phyloP scores from a whole-genome alignment of 2,329 filamentous ascomycete genomes.

The Botrytis deweyae region DNA sequence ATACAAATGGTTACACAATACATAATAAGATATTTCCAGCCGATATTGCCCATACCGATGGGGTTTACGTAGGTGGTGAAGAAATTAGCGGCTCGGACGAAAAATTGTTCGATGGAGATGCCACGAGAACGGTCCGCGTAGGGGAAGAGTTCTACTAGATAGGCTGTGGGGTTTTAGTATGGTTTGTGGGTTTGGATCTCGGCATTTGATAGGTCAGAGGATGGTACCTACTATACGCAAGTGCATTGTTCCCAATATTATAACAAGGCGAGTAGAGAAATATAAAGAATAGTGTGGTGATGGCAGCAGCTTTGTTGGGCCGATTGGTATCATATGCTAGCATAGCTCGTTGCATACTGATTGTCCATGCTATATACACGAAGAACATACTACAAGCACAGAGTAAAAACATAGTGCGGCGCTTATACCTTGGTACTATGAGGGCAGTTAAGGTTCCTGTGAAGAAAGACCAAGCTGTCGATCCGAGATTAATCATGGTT shows the following conservation, averaged over 20 bases:
- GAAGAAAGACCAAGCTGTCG: conserved; percentile 47
- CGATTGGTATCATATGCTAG: conserved; percentile 39
- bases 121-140: conserved; percentile 43
- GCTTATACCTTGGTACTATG: conserved; percentile 45
- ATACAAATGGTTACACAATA: conserved; percentile 46
- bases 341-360: conserved; percentile 46
- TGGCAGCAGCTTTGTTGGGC: conserved; percentile 26
- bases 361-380: conserved; percentile 57
- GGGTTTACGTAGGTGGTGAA: conserved; percentile 46
- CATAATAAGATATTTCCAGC: conserved; percentile 39
- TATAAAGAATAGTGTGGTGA: conserved; percentile 54
- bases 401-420: conserved; percentile 52
- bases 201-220: no score
- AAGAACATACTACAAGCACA: conserved; percentile 54
- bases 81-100: conserved; percentile 40
- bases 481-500: conserved; percentile 49
- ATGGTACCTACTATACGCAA: conserved; percentile 55
- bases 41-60: conserved; percentile 41
- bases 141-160: conserved; percentile 59
- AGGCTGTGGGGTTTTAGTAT: conserved; percentile 41
- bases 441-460: conserved; percentile 46
- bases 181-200: not conserved
- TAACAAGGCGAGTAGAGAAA: conserved; percentile 60
- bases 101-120: conserved; percentile 38
- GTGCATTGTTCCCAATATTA: conserved; percentile 65